Conservation (phyloP, 768 basidiomycete species). For the Leucosporidium creatinivorum region DNA sequence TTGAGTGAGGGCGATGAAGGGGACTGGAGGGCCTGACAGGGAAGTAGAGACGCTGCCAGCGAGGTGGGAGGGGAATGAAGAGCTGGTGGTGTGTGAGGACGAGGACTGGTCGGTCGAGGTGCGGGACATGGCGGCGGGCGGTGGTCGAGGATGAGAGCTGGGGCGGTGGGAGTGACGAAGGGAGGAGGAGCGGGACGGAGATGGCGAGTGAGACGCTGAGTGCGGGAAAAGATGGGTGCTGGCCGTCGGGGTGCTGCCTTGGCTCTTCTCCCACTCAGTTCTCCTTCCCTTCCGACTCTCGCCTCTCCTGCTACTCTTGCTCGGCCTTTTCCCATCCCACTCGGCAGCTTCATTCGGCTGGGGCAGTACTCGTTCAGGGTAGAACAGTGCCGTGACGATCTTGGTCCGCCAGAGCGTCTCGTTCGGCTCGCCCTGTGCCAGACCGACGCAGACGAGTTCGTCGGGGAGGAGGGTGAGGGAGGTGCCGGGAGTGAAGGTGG, state of each 20-base stretch:
- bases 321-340: no score
- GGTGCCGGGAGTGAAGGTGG: not conserved
- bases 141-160: not conserved
- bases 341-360: no score
- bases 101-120: no score
- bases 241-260: not conserved
- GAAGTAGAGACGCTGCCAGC: slow-evolving; percentile 43
- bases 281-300: no score
- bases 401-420: slow-evolving; percentile 68
- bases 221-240: not conserved
- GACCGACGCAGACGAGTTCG: slow-evolving; percentile 67
- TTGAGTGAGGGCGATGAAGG: slow-evolving; percentile 73
- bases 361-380: slow-evolving; percentile 52
- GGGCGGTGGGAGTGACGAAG: not conserved
- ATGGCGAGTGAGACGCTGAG: not conserved
- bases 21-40: slow-evolving; percentile 36
- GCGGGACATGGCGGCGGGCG: no score
- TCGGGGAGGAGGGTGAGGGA: slow-evolving; percentile 56
- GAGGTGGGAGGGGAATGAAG: not conserved
- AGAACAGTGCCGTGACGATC: slow-evolving; percentile 68
- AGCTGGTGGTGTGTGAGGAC: no score
- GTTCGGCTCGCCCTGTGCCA: slow-evolving; percentile 40
- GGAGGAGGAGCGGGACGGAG: not conserved
- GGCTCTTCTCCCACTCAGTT: no score
- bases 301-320: no score